Percentiles rank a stretch among this genome's conserved stretches.
Conservation (phyloP, 805 yeast species). For the Candida insectalens region DNA sequence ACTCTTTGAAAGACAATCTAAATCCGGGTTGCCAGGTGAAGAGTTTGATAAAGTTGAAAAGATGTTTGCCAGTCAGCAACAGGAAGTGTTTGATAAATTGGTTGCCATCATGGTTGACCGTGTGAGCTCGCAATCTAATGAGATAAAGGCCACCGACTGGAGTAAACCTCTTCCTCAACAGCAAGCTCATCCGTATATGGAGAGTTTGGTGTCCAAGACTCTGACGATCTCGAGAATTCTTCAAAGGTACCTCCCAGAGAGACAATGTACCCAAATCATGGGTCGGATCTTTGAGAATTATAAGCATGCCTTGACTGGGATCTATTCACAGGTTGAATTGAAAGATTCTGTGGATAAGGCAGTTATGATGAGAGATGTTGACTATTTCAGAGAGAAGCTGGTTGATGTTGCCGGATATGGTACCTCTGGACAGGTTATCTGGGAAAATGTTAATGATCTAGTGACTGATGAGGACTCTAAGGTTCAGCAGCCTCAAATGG, state of each 20-base stretch:
- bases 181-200: slow-evolving; percentile 57
- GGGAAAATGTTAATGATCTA: slow-evolving; percentile 48
- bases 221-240: slow-evolving; percentile 53
- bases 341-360: slow-evolving; percentile 45
- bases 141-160: slow-evolving; percentile 42
- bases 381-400: slow-evolving; percentile 52
- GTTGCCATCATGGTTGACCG: slow-evolving; percentile 67
- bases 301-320: slow-evolving; percentile 43
- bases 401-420: slow-evolving; percentile 51
- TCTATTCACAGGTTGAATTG: slow-evolving; percentile 37
- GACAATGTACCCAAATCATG: slow-evolving; percentile 34
- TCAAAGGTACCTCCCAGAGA: slow-evolving; percentile 44
- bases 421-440: slow-evolving; percentile 49
- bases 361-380: slow-evolving; percentile 48
- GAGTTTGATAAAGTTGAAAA: slow-evolving; percentile 31
- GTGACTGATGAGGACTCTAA: slow-evolving; percentile 37
- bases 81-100: slow-evolving; percentile 51
- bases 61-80: slow-evolving; percentile 48
- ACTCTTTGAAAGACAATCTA: slow-evolving; percentile 19
- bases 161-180: slow-evolving; percentile 30
- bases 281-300: slow-evolving; percentile 48
- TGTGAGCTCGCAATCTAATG: slow-evolving; percentile 38
- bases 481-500: slow-evolving; percentile 1
- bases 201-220: slow-evolving; percentile 54
- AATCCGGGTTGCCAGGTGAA: slow-evolving; percentile 22